These are phyloP conservation scores for Ambrosiella beaveri DNA, from an alignment of 2,329 filamentous ascomycete species.

Conservation along the genomic window DNA sequence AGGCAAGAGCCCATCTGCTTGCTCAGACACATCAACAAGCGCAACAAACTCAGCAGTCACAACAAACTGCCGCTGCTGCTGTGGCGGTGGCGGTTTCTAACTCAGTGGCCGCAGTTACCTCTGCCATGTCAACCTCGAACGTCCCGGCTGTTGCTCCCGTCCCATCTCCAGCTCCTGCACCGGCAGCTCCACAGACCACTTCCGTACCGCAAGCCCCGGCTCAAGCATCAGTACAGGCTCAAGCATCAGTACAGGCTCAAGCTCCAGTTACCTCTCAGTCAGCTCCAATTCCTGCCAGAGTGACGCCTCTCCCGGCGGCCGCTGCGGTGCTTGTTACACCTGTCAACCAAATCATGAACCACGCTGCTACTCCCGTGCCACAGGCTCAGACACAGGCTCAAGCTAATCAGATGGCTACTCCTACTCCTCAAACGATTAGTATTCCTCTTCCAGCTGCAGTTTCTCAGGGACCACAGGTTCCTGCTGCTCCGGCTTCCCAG, in stretches of 20 bases:
- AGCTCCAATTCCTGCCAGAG: neutral
- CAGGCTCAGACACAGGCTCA: neutral
- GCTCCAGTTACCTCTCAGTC: neutral
- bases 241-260: neutral
- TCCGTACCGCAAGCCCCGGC: neutral
- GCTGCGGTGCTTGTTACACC: neutral
- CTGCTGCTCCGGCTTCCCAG: neutral
- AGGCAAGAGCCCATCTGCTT: too few species aligned
- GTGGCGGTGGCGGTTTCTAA: too few species aligned
- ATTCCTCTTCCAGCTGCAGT: neutral
- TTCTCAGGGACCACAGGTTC: neutral
- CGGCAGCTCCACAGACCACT: too few species aligned
- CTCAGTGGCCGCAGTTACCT: too few species aligned
- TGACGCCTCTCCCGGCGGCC: neutral
- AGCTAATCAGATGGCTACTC: neutral
- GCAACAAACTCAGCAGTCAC: too few species aligned
- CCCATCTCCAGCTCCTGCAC: too few species aligned
- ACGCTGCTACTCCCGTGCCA: neutral
- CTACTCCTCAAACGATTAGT: neutral
- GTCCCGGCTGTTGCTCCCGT: too few species aligned
- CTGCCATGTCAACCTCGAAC: too few species aligned
- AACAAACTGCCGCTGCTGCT: too few species aligned
- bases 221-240: neutral
- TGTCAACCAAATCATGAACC: neutral
- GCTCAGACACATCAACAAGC: too few species aligned